Evolutionary conservation across 176 grass and related monocot genomes (phyloP), one percentile per base, ranked within the genome.

Genomic region (Rhipidocladum racemiflorum): DNA sequence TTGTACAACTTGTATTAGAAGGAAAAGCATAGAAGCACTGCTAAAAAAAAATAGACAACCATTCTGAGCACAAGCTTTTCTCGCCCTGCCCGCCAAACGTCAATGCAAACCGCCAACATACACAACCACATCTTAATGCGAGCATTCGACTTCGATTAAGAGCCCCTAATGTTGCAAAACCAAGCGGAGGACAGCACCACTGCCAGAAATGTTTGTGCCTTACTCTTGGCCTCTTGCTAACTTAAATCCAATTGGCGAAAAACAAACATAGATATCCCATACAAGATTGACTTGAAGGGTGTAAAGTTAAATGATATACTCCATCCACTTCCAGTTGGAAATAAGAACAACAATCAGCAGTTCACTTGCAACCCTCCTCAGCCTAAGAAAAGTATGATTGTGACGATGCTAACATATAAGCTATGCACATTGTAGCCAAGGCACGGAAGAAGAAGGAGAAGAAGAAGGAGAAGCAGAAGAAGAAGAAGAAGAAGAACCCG

Each of bases 391-490:
- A 81, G 25, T 60, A 71, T 81, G 79, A 61, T 60, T 56, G 30
- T 10, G 66, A 49, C 65, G 43, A 62, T 6, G 56, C 30, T 43
- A 70, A 63, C 69, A 39, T 53, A 51, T 54, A 9, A 36, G 68
- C 45, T 85, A 85, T 85, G 74, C 65, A 72, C 66, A 74, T 68
- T 82, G 71, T 78, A 66, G 59, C 64, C 61, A 59, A 59, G 46
- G 35, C 65, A 55, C 24, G 13, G 21, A 20, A 25, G 32, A 39
- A 43, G 24, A 64, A 44, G 75, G 68, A 68, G 64, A 68, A 40
- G 20, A 80, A 5, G 4, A 53, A 17, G n/a, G n/a, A n/a, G n/a
- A n/a, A n/a, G n/a, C n/a, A n/a, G n/a, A n/a, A n/a, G n/a, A n/a
- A n/a, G n/a, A n/a, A n/a, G n/a, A n/a, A n/a, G n/a, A n/a, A n/a